Evolutionary conservation across 1,139 yeast species (phyloP).

Genomic region (Kodamaea suecica): DNA sequence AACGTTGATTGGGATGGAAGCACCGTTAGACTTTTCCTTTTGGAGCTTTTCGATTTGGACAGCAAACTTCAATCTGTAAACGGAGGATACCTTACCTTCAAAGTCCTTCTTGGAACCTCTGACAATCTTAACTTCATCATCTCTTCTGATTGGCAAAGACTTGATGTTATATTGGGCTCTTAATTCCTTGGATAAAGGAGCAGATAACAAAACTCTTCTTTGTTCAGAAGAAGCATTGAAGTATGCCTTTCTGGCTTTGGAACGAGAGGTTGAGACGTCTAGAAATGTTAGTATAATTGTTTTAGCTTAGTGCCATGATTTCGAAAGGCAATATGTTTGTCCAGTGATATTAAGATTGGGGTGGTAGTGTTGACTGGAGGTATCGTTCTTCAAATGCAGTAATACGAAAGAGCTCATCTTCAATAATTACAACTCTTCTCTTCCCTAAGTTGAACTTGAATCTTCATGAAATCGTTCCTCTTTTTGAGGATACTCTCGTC

Average conservation of each 20-base stretch:
- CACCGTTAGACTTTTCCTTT: conserved; percentile 98
- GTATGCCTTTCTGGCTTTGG: conserved; percentile 99
- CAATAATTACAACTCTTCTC: no score
- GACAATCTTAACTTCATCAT: conserved; percentile 91
- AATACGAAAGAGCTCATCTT: no score
- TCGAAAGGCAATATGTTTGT: neutral
- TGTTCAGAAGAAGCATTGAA: conserved; percentile 96
- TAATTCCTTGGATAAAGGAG: conserved; percentile 99
- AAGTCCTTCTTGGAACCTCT: conserved; percentile 99
- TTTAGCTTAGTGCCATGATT: neutral
- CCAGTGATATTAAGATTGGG: no score
- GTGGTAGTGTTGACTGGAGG: no score
- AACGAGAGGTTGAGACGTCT: conserved; percentile 99
- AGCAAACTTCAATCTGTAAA: conserved; percentile 98
- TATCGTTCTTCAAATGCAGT: no score
- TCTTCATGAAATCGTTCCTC: no score
- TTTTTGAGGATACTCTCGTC: no score
- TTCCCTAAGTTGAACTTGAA: no score
- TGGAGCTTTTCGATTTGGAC: conserved; percentile 96
- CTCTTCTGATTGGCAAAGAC: conserved; percentile 97
- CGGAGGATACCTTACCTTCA: conserved; percentile 97
- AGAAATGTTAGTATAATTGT: conserved; percentile 30
- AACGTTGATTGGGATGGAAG: conserved; percentile 94
- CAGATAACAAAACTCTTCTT: conserved; percentile 94
- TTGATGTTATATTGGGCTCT: conserved; percentile 96